phyloP scores from a whole-genome alignment of 208 protist species.

The Trypanosomatidae sp. region DNA sequence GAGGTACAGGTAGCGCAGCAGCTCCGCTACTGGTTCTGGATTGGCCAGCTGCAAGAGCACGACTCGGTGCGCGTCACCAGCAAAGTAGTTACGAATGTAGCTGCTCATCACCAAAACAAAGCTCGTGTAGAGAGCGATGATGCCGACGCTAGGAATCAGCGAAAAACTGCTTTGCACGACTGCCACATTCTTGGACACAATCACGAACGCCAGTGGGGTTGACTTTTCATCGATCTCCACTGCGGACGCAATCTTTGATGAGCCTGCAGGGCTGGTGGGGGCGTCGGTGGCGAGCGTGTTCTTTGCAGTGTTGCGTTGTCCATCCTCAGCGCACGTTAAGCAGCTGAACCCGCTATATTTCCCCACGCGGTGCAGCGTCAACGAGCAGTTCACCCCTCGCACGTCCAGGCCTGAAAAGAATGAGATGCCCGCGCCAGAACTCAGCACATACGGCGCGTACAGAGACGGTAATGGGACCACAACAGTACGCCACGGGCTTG shows the following conservation, averaged over 20 bases:
- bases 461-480: conserved; percentile 9
- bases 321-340: conserved; percentile 8
- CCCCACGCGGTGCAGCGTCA: conserved; percentile 20
- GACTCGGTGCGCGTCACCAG: conserved; percentile 50
- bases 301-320: background rate
- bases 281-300: background rate
- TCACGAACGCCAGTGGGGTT: conserved; percentile 21
- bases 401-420: background rate
- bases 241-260: background rate
- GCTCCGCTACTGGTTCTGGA: conserved; percentile 48
- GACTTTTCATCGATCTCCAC: background rate
- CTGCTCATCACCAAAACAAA: conserved; percentile 69
- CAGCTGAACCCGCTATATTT: conserved; percentile 18
- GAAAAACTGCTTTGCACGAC: conserved; percentile 34
- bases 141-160: conserved; percentile 57
- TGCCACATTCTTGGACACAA: conserved; percentile 43
- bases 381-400: conserved; percentile 8
- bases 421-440: background rate
- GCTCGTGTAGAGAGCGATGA: conserved; percentile 81
- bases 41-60: conserved; percentile 56
- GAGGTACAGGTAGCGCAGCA: conserved; percentile 62
- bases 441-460: conserved; percentile 29
- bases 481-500: background rate
- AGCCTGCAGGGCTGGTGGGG: background rate
- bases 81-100: conserved; percentile 48